Evolutionary conservation across 345 rosid species (phyloP), one percentile per base, ranked within the genome.

Genomic region (Chamaenerion angustifolium): DNA sequence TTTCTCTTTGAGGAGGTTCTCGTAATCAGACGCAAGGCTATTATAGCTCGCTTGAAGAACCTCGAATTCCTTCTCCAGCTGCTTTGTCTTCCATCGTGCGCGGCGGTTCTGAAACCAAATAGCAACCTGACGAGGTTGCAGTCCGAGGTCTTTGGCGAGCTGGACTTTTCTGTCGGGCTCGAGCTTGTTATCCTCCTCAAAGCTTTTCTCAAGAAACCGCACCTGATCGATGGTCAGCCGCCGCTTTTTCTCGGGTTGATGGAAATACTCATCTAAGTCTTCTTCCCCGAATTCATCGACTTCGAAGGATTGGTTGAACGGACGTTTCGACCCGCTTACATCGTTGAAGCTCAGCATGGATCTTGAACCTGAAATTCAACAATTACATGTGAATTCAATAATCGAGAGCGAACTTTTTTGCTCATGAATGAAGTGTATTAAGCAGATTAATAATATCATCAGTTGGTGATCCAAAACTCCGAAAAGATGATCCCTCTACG

Each of bases 31-130:
- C 58, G 72, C 64, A 23, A 81, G 89, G 46, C 43, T 64, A 50
- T 71, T 64, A 21, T 59, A 81, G 62, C 66, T 69, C 37, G 64
- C 56, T 57, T 70, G 80, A 56, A 81, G 57, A 11, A 54, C 54
- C 2, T 65, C 80, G 15, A 71, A 76, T 13, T 78, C 89, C 64
- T 65, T 76, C 61, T 81, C 76, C 60, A 77, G 12, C 76, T 66
- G 58, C 58, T 60, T 60, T 42, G 58, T 53, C 64, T 60, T 60
- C 64, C 64, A 60, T 45, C 64, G 56, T n/a, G 89, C 89, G 13
- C 85, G 70, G 19, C 85, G 76, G 63, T 76, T 82, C 59, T 78
- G 79, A 47, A 82, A 78, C 89, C 89, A 82, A 10, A 82, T 76
- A 0, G 81, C 85, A 6, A 78, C 77, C 55, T 82, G 89, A 21